Conservation (phyloP, 208 protist species). For the Crithidia bombi region DNA sequence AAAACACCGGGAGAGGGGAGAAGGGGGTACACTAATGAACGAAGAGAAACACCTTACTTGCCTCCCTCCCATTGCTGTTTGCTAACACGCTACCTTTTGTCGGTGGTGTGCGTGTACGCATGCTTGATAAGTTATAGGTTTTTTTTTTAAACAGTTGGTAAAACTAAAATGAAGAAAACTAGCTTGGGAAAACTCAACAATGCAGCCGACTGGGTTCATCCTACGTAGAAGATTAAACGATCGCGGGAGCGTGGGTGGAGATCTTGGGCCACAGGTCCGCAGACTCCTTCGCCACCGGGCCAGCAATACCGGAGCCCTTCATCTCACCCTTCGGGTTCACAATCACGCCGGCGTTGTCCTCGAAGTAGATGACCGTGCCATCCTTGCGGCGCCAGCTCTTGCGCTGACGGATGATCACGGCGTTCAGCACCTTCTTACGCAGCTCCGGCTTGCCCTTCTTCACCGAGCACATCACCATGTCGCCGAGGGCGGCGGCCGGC, state of each 20-base stretch:
- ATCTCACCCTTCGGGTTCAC: conserved; percentile 99
- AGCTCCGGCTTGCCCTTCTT: conserved; percentile 99
- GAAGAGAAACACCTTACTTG: too few relatives aligned
- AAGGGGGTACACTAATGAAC: too few relatives aligned
- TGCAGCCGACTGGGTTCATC: not conserved
- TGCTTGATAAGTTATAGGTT: too few relatives aligned
- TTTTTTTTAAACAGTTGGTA: not conserved
- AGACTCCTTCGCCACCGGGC: conserved; percentile 99
- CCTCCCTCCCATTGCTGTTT: too few relatives aligned
- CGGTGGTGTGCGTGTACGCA: too few relatives aligned
- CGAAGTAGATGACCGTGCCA: conserved; percentile 99
- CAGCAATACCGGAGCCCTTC: conserved; percentile 99
- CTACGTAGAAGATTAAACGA: too few relatives aligned
- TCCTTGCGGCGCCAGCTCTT: conserved; percentile 99
- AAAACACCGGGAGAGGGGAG: too few relatives aligned
- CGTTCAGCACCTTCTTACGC: conserved; percentile 98
- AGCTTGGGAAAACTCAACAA: not conserved
- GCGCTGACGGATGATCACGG: conserved; percentile 99
- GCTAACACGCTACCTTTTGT: too few relatives aligned
- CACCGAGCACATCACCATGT: conserved; percentile 99
- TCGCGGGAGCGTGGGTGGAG: conserved; percentile 94
- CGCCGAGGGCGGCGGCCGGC: conserved; percentile 97
- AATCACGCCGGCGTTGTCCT: conserved; percentile 99
- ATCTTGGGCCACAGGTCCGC: conserved; percentile 99
- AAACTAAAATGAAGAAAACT: conserved; percentile 18